Evolutionary conservation across 208 protist species (phyloP).

Genomic region (Leishmania mexicana): DNA sequence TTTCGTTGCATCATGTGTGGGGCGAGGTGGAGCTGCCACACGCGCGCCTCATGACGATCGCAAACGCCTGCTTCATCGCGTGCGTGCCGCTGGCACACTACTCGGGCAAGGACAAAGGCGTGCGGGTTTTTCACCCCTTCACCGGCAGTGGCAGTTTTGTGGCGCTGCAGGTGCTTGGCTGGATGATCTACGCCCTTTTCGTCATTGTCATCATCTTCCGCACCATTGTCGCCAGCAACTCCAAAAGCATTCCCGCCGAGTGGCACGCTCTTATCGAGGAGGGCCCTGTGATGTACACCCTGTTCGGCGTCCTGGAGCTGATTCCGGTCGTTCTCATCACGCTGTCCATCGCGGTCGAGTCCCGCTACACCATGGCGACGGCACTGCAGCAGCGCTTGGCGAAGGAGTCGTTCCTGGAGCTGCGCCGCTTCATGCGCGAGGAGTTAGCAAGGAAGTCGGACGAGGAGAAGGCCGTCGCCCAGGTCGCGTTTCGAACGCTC

Average conservation of each 20-base stretch:
- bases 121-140: slow-evolving; percentile 64
- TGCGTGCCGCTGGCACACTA: slow-evolving; percentile 68
- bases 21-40: slow-evolving; percentile 30
- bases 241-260: slow-evolving; percentile 14
- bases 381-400: slow-evolving; percentile 31
- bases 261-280: slow-evolving; percentile 6
- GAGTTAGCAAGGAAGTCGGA: slow-evolving; percentile 19
- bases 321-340: slow-evolving; percentile 74
- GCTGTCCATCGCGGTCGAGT: slow-evolving; percentile 64
- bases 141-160: slow-evolving; percentile 62
- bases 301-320: slow-evolving; percentile 62
- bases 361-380: slow-evolving; percentile 23
- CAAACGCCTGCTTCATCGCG: slow-evolving; percentile 45
- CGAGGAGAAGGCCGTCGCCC: slow-evolving; percentile 38
- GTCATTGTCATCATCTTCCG: slow-evolving; percentile 39
- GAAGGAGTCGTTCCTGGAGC: slow-evolving; percentile 44
- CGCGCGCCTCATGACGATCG: slow-evolving; percentile 33
- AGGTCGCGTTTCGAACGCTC: slow-evolving; percentile 56
- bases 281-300: slow-evolving; percentile 36
- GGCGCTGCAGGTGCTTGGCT: slow-evolving; percentile 76
- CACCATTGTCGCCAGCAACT: slow-evolving; percentile 17
- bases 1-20: slow-evolving; percentile 37
- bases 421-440: slow-evolving; percentile 25
- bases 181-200: slow-evolving; percentile 62
- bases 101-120: slow-evolving; percentile 65